Evolutionary conservation across 805 yeast species (phyloP).

Genomic region (Kregervanrija pseudodelftensis): DNA sequence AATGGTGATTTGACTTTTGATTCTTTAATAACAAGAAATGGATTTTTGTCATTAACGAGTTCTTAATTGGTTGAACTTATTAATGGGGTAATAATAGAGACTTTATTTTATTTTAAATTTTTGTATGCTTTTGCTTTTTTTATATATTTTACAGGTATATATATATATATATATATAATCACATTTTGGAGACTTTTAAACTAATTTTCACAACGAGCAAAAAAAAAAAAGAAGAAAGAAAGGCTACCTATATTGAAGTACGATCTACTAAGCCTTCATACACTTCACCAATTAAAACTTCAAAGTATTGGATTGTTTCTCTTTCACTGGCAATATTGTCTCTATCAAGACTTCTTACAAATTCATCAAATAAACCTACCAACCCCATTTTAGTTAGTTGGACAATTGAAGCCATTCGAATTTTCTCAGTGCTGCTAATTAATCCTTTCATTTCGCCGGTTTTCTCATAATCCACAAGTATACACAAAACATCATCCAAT

Average conservation of each 20-base stretch:
- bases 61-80: no score
- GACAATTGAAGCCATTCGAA: conserved; percentile 27
- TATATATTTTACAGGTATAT: no score
- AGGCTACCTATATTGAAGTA: conserved; percentile 21
- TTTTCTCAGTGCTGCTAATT: conserved; percentile 27
- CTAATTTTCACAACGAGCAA: no score
- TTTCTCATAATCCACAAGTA: conserved; percentile 24
- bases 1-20: conserved; percentile 12
- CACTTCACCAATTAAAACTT: conserved; percentile 26
- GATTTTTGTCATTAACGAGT: conserved; percentile 5
- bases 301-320: conserved; percentile 10
- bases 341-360: conserved; percentile 10
- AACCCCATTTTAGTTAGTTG: conserved; percentile 25
- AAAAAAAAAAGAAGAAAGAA: not conserved
- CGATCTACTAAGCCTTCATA: conserved; percentile 31
- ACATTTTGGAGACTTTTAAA: no score
- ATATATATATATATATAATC: no score
- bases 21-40: conserved; percentile 12
- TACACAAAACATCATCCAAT: conserved; percentile 25
- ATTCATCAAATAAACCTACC: conserved; percentile 24
- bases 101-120: no score
- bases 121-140: no score
- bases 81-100: no score
- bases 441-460: not conserved
- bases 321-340: conserved; percentile 5